These are phyloP conservation scores for Durotheca rogersii DNA, from an alignment of 495 filamentous ascomycete species.

Conservation along the genomic window DNA sequence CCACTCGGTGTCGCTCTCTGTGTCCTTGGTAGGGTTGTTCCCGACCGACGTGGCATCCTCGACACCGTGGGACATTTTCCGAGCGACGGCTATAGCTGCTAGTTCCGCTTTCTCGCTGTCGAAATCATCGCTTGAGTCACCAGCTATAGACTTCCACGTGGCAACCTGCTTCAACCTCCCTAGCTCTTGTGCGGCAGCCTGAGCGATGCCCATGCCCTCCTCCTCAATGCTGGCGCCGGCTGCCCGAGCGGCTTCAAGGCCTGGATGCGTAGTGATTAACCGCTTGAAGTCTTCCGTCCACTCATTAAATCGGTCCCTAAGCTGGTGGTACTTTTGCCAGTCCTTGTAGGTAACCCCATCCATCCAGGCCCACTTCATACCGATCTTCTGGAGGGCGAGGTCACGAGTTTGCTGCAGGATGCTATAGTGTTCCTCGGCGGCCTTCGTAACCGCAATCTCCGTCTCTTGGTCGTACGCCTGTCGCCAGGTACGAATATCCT, in stretches of 20 bases:
- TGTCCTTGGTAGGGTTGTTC: conserved; percentile 15
- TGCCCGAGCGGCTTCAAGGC: conserved; percentile 66
- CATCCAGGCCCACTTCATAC: conserved; percentile 97
- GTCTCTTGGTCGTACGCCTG: conserved; percentile 70
- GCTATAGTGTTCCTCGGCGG: conserved; percentile 76
- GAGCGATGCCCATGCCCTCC: conserved; percentile 76
- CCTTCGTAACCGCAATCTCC: conserved; percentile 64
- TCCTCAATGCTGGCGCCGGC: conserved; percentile 70
- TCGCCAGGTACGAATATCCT: conserved; percentile 78
- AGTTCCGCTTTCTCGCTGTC: conserved; percentile 46
- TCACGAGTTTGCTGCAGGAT: conserved; percentile 84
- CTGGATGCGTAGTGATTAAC: conserved; percentile 69
- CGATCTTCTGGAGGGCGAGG: conserved; percentile 88
- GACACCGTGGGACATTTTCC: conserved; percentile 30
- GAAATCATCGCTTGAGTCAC: conserved; percentile 77
- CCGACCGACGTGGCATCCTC: conserved; percentile 25
- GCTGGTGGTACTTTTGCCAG: conserved; percentile 85
- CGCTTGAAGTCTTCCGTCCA: conserved; percentile 80
- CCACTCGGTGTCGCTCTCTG: conserved; percentile 9
- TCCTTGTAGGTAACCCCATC: conserved; percentile 94
- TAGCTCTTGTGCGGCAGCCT: conserved; percentile 79
- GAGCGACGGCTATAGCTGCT: conserved; percentile 43
- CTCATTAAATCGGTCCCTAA: conserved; percentile 79
- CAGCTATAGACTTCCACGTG: conserved; percentile 77
- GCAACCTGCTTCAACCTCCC: conserved; percentile 80